Evolutionary conservation across 805 yeast genomes (phyloP).

Genomic region (Cyberlindnera mycetangii): DNA sequence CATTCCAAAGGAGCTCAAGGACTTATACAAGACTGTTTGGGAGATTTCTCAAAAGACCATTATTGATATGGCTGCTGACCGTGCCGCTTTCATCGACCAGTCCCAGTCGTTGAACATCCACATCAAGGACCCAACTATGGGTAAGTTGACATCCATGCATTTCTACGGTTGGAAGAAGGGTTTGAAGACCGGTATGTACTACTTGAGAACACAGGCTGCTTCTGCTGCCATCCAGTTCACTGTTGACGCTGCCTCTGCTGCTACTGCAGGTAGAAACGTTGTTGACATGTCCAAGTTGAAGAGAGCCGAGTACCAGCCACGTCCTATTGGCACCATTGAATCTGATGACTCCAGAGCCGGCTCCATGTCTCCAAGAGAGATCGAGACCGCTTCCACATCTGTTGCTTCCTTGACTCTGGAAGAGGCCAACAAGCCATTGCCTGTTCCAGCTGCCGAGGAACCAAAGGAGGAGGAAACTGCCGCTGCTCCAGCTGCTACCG

Average conservation of each 20-base stretch:
- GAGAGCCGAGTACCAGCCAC: slow-evolving; percentile 37
- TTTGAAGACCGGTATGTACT: slow-evolving; percentile 97
- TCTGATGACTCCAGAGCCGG: slow-evolving; percentile 22
- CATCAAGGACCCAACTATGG: slow-evolving; percentile 88
- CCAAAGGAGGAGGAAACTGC: slow-evolving; percentile 21
- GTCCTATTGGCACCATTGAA: slow-evolving; percentile 14
- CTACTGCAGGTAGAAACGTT: slow-evolving; percentile 66
- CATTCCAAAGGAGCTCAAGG: slow-evolving; percentile 73
- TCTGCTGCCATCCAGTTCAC: slow-evolving; percentile 95
- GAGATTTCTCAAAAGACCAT: slow-evolving; percentile 83
- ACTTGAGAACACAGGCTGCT: slow-evolving; percentile 96
- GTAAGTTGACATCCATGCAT: slow-evolving; percentile 96
- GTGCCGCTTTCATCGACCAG: slow-evolving; percentile 90
- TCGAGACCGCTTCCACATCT: slow-evolving; percentile 33
- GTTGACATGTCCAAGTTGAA: slow-evolving; percentile 35
- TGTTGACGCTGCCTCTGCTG: slow-evolving; percentile 85
- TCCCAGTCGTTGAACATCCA: slow-evolving; percentile 91
- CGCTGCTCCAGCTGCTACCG: slow-evolving; percentile 30
- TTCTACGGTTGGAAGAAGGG: slow-evolving; percentile 99
- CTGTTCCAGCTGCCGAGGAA: slow-evolving; percentile 25
- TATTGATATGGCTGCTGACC: slow-evolving; percentile 71
- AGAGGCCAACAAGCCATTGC: slow-evolving; percentile 32
- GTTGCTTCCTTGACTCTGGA: slow-evolving; percentile 41
- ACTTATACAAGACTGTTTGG: slow-evolving; percentile 80
- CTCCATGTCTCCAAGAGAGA: slow-evolving; percentile 33